A percentile compares a stretch with the other conserved stretches of the same genome.
These are phyloP conservation scores for Kazachstania africana DNA, from an alignment of 805 yeast species.

Conservation along the genomic window DNA sequence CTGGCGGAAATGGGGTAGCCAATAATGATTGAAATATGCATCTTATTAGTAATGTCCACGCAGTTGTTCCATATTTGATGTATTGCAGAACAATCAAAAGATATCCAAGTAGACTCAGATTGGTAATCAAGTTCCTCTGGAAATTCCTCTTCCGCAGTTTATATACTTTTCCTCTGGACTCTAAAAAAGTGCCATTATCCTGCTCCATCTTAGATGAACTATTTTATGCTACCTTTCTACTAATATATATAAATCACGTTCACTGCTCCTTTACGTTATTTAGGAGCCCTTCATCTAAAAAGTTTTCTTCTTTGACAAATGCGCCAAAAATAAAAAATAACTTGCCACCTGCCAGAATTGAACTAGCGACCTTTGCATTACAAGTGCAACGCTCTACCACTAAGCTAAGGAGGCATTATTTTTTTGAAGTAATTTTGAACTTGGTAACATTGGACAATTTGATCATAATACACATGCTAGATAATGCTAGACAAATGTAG, in stretches of 20 bases:
- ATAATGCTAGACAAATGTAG: too few species aligned
- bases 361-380: slow-evolving; percentile 96
- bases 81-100: slow-evolving; percentile 16
- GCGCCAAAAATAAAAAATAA: too few species aligned
- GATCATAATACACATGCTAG: too few species aligned
- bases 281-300: too few species aligned
- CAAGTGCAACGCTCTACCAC: slow-evolving; percentile 99
- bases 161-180: too few species aligned
- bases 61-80: slow-evolving; percentile 19
- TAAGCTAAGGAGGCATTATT: slow-evolving; percentile 92
- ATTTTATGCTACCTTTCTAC: too few species aligned
- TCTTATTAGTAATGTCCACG: slow-evolving; percentile 23
- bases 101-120: slow-evolving; percentile 15
- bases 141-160: slow-evolving; percentile 18
- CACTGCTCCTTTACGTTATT: too few species aligned
- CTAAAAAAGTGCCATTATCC: too few species aligned
- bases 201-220: too few species aligned
- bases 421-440: too few species aligned
- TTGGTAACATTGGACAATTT: too few species aligned
- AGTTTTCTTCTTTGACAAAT: background rate
- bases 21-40: slow-evolving; percentile 29
- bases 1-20: slow-evolving; percentile 32
- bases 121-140: slow-evolving; percentile 11
- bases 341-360: slow-evolving; percentile 79
- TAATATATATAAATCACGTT: too few species aligned